phyloP scores from a whole-genome alignment of 2,329 filamentous ascomycete genomes.

The Arthrinium phaeospermum region DNA sequence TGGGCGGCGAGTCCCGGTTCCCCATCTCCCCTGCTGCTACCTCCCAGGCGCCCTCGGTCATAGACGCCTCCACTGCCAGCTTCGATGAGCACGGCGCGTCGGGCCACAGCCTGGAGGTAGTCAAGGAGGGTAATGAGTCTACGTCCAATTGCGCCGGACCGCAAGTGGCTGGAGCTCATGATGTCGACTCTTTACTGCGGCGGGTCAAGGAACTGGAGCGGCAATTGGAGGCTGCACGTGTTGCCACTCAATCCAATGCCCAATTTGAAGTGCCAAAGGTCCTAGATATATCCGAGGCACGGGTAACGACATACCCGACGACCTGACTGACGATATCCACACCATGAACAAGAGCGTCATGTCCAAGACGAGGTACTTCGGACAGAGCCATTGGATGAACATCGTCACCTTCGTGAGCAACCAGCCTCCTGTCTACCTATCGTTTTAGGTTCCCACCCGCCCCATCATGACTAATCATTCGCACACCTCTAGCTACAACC shows the following conservation, averaged over 20 bases:
- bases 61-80: slow-evolving; percentile 25
- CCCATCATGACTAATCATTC: neutral
- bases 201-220: slow-evolving; percentile 51
- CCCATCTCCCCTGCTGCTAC: neutral
- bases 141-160: neutral
- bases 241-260: slow-evolving; percentile 28
- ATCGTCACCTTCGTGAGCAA: neutral
- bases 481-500: neutral
- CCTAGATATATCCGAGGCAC: neutral
- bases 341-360: slow-evolving; percentile 38
- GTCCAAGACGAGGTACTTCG: slow-evolving; percentile 36
- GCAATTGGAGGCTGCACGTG: slow-evolving; percentile 40
- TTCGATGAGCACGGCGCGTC: neutral
- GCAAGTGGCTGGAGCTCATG: slow-evolving; percentile 3
- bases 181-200: slow-evolving; percentile 39
- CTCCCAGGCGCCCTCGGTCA: neutral
- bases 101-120: neutral
- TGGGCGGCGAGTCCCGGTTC: neutral
- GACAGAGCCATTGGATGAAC: slow-evolving; percentile 30
- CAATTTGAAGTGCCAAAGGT: neutral
- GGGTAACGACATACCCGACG: neutral
- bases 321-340: slow-evolving; percentile 28
- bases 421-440: too few relatives aligned
- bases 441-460: neutral
- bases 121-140: neutral